Evolutionary conservation across 805 yeast species (phyloP), one percentile per base, ranked within the genome.

Genomic region (Schizosaccharomyces cryophilus): DNA sequence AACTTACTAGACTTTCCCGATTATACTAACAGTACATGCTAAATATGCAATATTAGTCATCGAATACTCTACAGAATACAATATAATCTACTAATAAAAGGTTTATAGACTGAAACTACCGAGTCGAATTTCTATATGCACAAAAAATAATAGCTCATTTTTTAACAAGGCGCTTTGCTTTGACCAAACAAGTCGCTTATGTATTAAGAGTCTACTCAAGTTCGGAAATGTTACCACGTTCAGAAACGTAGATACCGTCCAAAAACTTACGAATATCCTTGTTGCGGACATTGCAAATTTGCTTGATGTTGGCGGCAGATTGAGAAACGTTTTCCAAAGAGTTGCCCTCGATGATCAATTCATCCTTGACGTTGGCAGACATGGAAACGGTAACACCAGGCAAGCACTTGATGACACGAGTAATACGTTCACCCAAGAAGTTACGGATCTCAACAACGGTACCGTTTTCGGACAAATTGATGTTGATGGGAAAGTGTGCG

Each of bases 401-500:
- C 72, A 81, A 80, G 70, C 93, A 80, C 75, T 81, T 78, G 70
- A 93, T 83, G 68, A 77, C 77, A 84, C 97, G 87, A 68, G 89
- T 95, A 78, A 87, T 82, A 85, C 88, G 93, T 82, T 93, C 97
- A 80, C 98, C 98, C 79, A 93, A 84, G 85, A 87, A 93, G 82
- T 93, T 93, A 87, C 97, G 89, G 81, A 93, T 89, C 81, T 93
- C 97, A 70, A 90, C 85, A 72, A 72, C 81, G 66, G 80, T 77
- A 63, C 90, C 90, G 72, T 80, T 78, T 68, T 85, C 87, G 74
- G 85, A 74, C 69, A 88, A 76, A 81, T 89, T 90, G 69, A 93
- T 96, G 79, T 93, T 93, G 79, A 94, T 93, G 77, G 98, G 99
- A 95, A 93, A 93, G 87, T 93, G 98, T 84, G 98, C 99, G 75